phyloP scores from a whole-genome alignment of 2,329 filamentous ascomycete genomes.

The Alternaria sp. region DNA sequence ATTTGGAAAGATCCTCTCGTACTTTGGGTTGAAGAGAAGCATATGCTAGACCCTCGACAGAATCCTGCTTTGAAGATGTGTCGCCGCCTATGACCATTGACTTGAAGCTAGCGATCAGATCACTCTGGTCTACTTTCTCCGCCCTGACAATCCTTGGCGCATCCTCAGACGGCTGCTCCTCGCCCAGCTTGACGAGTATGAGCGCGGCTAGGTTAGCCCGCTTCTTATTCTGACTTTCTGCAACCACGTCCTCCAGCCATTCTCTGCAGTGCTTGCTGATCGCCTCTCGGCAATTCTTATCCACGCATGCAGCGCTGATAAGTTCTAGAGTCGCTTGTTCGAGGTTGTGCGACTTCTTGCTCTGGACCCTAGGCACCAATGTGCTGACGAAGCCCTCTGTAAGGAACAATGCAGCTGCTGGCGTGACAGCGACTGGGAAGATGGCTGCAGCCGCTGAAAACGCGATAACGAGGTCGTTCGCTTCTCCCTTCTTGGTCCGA shows the following conservation, averaged over 20 bases:
- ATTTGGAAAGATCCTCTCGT: constrained; percentile 79
- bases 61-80: constrained; percentile 68
- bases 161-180: constrained; percentile 45
- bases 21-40: constrained; percentile 84
- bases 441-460: constrained; percentile 91
- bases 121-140: constrained; percentile 51
- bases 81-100: constrained; percentile 70
- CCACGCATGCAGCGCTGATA: constrained; percentile 90
- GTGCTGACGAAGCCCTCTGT: constrained; percentile 85
- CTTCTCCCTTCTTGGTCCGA: constrained; percentile 75
- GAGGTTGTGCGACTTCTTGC: constrained; percentile 84
- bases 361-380: constrained; percentile 77
- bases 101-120: constrained; percentile 65
- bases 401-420: constrained; percentile 81
- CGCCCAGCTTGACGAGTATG: constrained; percentile 65
- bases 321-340: constrained; percentile 88
- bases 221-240: constrained; percentile 69
- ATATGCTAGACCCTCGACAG: constrained; percentile 91
- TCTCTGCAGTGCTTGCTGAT: constrained; percentile 84
- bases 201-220: constrained; percentile 61
- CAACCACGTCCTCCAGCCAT: constrained; percentile 86
- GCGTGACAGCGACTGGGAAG: constrained; percentile 83
- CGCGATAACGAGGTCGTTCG: constrained; percentile 87
- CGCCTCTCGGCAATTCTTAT: constrained; percentile 80
- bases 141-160: constrained; percentile 44